These are phyloP conservation scores for Poa annua DNA, from an alignment of 176 grass and related monocot species.

Conservation along the genomic window DNA sequence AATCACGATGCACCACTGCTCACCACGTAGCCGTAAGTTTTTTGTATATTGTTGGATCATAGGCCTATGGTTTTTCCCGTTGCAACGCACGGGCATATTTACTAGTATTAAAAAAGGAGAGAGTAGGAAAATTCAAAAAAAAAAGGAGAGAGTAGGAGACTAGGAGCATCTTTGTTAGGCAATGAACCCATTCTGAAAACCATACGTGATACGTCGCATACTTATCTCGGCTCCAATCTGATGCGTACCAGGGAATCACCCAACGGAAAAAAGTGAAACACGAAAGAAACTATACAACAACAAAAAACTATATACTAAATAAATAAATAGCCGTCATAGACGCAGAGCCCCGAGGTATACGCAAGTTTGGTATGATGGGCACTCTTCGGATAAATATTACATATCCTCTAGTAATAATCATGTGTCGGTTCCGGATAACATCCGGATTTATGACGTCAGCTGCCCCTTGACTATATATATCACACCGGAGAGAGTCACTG, in stretches of 20 bases:
- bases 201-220: not conserved
- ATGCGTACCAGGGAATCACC: no score
- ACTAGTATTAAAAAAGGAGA: no score
- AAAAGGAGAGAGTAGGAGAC: not conserved
- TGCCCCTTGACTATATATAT: not conserved
- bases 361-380: not conserved
- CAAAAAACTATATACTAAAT: not conserved
- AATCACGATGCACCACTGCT: no score
- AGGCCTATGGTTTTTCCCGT: no score
- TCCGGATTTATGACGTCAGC: constrained; percentile 5
- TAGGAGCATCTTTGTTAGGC: not conserved
- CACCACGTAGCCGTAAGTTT: no score
- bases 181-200: not conserved
- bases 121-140: no score
- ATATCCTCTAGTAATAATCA: not conserved
- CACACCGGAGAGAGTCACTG: not conserved
- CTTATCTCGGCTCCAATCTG: not conserved
- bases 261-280: not conserved
- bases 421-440: not conserved
- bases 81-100: no score
- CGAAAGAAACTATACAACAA: no score
- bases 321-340: not conserved
- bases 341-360: not conserved
- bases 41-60: no score
- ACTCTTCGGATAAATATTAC: not conserved